Evolutionary conservation across 2,329 filamentous ascomycete species (phyloP).

Genomic region (Trichoderma sp.): DNA sequence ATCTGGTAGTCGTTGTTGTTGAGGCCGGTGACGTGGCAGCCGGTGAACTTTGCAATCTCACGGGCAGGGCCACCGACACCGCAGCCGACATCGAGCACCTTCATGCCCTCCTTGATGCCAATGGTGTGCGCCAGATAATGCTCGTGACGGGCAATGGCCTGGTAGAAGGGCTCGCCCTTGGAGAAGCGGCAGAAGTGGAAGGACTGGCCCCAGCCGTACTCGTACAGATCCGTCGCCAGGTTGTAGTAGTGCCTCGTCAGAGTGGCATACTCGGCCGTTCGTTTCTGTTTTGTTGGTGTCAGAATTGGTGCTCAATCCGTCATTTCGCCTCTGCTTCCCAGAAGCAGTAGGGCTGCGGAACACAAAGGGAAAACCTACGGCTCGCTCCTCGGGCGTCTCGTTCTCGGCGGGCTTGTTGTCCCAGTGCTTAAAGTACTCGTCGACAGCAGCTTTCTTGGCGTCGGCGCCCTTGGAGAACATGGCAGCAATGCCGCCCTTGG

Average conservation of each 20-base stretch:
- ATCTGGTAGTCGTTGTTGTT: conserved; percentile 99
- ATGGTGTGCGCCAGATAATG: conserved; percentile 91
- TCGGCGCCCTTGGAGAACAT: conserved; percentile 78
- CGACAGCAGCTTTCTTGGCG: conserved; percentile 79
- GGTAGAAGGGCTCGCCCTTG: conserved; percentile 77
- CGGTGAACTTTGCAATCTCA: conserved; percentile 91
- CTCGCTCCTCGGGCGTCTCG: conserved; percentile 50
- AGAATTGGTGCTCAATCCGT: conserved; percentile 65
- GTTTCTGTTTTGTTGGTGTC: conserved; percentile 57
- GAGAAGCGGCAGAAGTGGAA: conserved; percentile 97
- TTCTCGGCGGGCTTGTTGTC: conserved; percentile 77
- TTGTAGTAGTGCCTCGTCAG: conserved; percentile 97
- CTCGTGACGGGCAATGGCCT: conserved; percentile 90
- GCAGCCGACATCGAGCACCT: conserved; percentile 91
- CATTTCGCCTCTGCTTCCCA: not conserved
- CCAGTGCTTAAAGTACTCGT: conserved; percentile 97
- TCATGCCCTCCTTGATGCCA: conserved; percentile 76
- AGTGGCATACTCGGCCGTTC: conserved; percentile 87
- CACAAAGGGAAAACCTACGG: conserved; percentile 13
- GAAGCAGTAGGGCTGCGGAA: not conserved
- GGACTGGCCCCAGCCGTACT: conserved; percentile 89
- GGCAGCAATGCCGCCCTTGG: conserved; percentile 73
- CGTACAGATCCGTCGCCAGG: conserved; percentile 86
- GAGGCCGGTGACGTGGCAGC: conserved; percentile 79
- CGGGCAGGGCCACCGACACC: conserved; percentile 92